Percentiles rank a stretch among this genome's conserved stretches.
Conservation (phyloP, 2,329 filamentous ascomycete genomes). For the Tricladium varicosporioides region DNA sequence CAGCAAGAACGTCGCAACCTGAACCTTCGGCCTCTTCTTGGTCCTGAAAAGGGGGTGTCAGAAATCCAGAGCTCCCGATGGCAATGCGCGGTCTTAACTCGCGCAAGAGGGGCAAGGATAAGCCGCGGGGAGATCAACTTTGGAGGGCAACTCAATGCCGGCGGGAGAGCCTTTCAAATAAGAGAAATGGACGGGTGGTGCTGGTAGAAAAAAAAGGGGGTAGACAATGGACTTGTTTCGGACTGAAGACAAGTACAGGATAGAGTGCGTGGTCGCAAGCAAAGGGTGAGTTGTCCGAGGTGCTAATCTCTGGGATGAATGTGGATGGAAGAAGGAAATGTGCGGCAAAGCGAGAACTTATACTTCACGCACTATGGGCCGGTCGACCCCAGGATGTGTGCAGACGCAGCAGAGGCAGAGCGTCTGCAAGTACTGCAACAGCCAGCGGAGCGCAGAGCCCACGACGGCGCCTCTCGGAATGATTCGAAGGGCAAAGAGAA, state of each 20-base stretch:
- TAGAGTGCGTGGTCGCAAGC: slow-evolving; percentile 1
- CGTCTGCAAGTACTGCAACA: not conserved
- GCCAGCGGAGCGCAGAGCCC: not conserved
- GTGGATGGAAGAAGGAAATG: slow-evolving; percentile 16
- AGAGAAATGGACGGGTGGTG: slow-evolving; percentile 19
- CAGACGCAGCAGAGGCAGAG: not conserved
- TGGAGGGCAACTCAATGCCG: slow-evolving; percentile 25
- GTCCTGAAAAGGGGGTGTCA: slow-evolving; percentile 19
- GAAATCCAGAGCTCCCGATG: slow-evolving; percentile 16
- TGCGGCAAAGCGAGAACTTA: slow-evolving; percentile 28
- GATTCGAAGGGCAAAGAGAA: not conserved
- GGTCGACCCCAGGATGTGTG: not conserved
- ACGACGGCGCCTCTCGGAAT: slow-evolving; percentile 1
- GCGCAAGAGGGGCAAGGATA: slow-evolving; percentile 19
- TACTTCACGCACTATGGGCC: slow-evolving; percentile 14
- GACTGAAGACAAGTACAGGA: slow-evolving; percentile 15
- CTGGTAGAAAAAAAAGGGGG: slow-evolving; percentile 23
- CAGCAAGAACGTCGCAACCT: slow-evolving; percentile 26
- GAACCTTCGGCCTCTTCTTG: slow-evolving; percentile 15
- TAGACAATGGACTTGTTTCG: slow-evolving; percentile 19
- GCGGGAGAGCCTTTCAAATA: slow-evolving; percentile 9
- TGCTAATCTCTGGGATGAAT: slow-evolving; percentile 14
- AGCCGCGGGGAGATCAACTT: slow-evolving; percentile 17
- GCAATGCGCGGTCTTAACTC: slow-evolving; percentile 13
- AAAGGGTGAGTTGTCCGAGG: slow-evolving; percentile 9